Percentiles rank a stretch among this genome's conserved stretches.
These are phyloP conservation scores for Ochetophila trinervis DNA, from an alignment of 306 rosid genomes.

Conservation along the genomic window DNA sequence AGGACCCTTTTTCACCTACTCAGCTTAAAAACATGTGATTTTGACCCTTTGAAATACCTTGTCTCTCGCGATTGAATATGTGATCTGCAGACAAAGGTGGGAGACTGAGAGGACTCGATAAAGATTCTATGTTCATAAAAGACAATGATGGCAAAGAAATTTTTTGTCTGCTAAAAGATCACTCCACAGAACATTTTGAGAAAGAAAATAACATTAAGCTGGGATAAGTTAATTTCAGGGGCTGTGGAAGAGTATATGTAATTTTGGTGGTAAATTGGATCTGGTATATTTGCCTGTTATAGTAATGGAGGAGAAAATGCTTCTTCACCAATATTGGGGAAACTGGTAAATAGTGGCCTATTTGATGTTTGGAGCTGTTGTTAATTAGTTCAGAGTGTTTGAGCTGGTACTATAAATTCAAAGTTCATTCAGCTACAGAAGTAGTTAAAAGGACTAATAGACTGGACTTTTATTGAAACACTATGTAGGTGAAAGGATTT, in stretches of 20 bases:
- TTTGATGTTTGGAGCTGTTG: too few species aligned
- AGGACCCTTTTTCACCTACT: slow-evolving; percentile 1
- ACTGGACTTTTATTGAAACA: not conserved
- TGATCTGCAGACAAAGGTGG: too few species aligned
- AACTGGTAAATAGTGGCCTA: not conserved
- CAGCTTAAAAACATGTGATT: not conserved
- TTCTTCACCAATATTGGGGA: not conserved
- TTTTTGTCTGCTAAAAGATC: not conserved
- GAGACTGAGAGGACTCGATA: not conserved
- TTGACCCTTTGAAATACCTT: not conserved
- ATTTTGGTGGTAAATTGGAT: too few species aligned
- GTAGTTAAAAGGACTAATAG: not conserved
- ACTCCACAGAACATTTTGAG: not conserved
- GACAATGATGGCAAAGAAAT: slow-evolving; percentile 3
- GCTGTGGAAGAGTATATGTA: not conserved
- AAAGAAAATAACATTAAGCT: too few species aligned
- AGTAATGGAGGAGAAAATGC: not conserved
- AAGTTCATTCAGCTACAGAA: not conserved
- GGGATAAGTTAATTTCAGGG: not conserved
- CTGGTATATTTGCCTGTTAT: not conserved
- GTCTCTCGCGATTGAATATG: not conserved
- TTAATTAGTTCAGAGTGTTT: too few species aligned
- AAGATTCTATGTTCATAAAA: not conserved
- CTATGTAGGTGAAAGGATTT: not conserved
- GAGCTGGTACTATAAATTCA: not conserved